phyloP scores from a whole-genome alignment of 1,284 basidiomycete genomes.

The Leccinum fuscescens region DNA sequence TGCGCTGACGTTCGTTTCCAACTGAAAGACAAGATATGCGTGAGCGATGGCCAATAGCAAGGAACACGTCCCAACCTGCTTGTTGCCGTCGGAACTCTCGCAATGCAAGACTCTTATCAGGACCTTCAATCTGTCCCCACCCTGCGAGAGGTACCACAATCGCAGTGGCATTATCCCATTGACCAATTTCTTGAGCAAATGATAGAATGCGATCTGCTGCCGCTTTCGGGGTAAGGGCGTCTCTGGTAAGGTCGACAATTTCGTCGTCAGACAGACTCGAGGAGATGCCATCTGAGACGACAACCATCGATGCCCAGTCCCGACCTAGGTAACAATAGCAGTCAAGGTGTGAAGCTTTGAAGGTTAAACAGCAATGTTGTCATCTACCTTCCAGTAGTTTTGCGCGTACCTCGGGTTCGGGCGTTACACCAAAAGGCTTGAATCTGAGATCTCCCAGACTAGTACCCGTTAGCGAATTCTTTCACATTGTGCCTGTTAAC shows the following conservation, averaged over 20 bases:
- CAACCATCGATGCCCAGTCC: constrained; percentile 77
- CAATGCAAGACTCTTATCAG: constrained; percentile 79
- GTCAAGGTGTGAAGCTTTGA: background rate
- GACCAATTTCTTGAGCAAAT: constrained; percentile 89
- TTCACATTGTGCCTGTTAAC: constrained; percentile 18
- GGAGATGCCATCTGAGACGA: constrained; percentile 90
- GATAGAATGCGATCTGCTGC: constrained; percentile 83
- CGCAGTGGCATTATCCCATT: constrained; percentile 90
- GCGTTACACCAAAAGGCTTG: constrained; percentile 90
- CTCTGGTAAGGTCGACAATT: constrained; percentile 86
- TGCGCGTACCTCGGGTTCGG: constrained; percentile 89
- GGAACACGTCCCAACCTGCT: constrained; percentile 47
- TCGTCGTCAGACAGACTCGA: constrained; percentile 92
- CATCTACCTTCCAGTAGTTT: constrained; percentile 71
- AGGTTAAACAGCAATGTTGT: background rate
- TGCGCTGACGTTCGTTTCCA: constrained; percentile 60
- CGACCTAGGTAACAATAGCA: constrained; percentile 44
- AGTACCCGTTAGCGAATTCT: constrained; percentile 8
- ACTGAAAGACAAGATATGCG: constrained; percentile 37
- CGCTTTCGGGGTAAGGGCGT: constrained; percentile 66
- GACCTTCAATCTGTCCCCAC: constrained; percentile 81
- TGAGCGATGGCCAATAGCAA: constrained; percentile 10
- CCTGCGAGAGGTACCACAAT: constrained; percentile 92
- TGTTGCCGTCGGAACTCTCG: constrained; percentile 77
- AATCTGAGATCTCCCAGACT: constrained; percentile 90